Conservation (phyloP, 345 rosid species). For the Boechera retrofracta region DNA sequence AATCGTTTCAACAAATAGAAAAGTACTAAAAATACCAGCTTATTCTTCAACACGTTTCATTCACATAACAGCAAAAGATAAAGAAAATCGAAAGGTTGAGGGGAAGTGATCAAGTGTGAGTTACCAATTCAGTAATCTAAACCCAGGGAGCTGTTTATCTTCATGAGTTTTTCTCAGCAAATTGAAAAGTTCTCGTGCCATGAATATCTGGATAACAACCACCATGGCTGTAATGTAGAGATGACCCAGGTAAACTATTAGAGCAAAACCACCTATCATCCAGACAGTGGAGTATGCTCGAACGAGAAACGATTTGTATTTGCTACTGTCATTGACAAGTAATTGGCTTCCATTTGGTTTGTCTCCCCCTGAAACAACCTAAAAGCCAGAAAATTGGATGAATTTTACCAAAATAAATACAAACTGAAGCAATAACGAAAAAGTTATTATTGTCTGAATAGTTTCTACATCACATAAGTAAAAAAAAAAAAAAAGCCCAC, state of each 20-base stretch:
- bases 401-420: neutral
- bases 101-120: conserved; percentile 15
- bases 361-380: conserved; percentile 55
- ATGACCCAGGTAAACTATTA: conserved; percentile 80
- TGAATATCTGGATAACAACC: conserved; percentile 78
- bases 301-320: conserved; percentile 69
- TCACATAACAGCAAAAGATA: conserved; percentile 1
- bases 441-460: neutral
- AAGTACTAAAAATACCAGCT: neutral
- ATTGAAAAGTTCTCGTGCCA: conserved; percentile 82
- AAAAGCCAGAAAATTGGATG: neutral
- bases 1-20: neutral
- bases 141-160: conserved; percentile 80
- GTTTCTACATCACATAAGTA: neutral
- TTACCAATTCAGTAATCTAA: conserved; percentile 79
- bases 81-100: neutral
- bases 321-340: conserved; percentile 66
- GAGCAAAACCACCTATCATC: conserved; percentile 77
- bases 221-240: conserved; percentile 89
- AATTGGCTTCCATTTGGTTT: conserved; percentile 66
- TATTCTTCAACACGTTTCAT: neutral
- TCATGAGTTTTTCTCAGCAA: conserved; percentile 72
- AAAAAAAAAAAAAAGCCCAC: neutral
- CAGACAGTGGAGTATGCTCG: conserved; percentile 73
- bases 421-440: neutral